Conservation (phyloP, 1,139 yeast genomes). For the Suzukiozyma palmioleophila region DNA sequence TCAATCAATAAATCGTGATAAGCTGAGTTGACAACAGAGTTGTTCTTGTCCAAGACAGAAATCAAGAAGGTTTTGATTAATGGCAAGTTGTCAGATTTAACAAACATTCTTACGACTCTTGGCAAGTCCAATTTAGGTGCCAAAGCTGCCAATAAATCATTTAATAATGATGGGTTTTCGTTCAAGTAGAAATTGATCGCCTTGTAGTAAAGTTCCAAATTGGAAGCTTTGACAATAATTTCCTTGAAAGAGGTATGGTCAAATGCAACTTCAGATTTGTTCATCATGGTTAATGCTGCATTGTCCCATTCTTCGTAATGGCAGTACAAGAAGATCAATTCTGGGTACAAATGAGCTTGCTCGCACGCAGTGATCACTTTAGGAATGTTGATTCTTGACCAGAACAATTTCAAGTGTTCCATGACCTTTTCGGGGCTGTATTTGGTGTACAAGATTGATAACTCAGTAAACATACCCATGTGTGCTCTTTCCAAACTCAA, state of each 20-base stretch:
- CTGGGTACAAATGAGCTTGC: slow-evolving; percentile 93
- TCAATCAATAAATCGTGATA: slow-evolving; percentile 93
- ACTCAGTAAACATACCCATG: slow-evolving; percentile 99
- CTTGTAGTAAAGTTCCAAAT: slow-evolving; percentile 94
- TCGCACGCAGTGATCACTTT: slow-evolving; percentile 94
- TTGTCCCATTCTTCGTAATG: slow-evolving; percentile 99
- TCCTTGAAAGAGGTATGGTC: slow-evolving; percentile 95
- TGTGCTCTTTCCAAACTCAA: slow-evolving; percentile 97
- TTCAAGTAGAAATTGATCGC: slow-evolving; percentile 92
- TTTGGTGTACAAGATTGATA: slow-evolving; percentile 86
- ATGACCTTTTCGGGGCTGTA: slow-evolving; percentile 87
- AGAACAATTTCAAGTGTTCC: slow-evolving; percentile 95
- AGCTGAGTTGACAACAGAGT: slow-evolving; percentile 88
- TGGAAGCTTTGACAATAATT: slow-evolving; percentile 89
- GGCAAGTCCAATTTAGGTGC: slow-evolving; percentile 93
- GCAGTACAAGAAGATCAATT: slow-evolving; percentile 90
- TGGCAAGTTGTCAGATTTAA: slow-evolving; percentile 93
- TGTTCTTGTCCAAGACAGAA: slow-evolving; percentile 86
- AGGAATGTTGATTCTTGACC: slow-evolving; percentile 98
- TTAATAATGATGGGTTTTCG: slow-evolving; percentile 87
- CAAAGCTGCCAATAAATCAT: slow-evolving; percentile 78
- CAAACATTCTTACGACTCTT: slow-evolving; percentile 92
- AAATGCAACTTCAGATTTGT: slow-evolving; percentile 87
- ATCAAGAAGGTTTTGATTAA: slow-evolving; percentile 92
- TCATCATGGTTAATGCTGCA: slow-evolving; percentile 97